Evolutionary conservation across 306 rosid genomes (phyloP).

Genomic region (Vicia villosa): DNA sequence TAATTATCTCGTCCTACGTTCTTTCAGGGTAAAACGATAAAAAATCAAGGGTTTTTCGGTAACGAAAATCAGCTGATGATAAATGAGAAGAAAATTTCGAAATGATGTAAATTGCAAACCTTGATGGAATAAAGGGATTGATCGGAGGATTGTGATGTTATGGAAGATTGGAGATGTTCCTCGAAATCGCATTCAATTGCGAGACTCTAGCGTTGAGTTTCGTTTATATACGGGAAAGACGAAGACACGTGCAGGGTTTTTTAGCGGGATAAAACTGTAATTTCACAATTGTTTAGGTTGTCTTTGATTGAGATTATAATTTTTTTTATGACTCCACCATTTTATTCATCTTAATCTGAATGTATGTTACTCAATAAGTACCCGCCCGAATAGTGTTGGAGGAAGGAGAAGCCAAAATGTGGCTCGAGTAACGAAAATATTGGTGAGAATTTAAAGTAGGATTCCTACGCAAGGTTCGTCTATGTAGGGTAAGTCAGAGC

Average conservation of each 20-base stretch:
- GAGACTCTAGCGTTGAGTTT: neutral
- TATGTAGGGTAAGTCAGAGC: too few relatives aligned
- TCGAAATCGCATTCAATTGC: neutral
- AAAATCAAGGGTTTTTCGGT: slow-evolving; percentile 1
- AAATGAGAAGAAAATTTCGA: neutral
- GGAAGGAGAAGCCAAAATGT: too few relatives aligned
- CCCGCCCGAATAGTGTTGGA: too few relatives aligned
- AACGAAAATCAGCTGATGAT: neutral
- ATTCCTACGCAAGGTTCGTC: too few relatives aligned
- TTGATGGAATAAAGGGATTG: neutral
- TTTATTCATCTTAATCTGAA: too few relatives aligned
- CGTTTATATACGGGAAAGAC: neutral
- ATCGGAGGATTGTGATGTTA: neutral
- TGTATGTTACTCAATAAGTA: too few relatives aligned
- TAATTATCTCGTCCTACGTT: neutral
- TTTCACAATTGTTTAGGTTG: neutral
- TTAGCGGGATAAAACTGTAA: neutral
- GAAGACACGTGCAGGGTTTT: neutral
- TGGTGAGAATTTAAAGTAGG: too few relatives aligned
- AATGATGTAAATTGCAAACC: slow-evolving; percentile 13
- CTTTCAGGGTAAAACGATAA: neutral
- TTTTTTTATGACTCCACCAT: too few relatives aligned
- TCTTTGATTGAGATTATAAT: too few relatives aligned
- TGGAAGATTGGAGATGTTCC: neutral
- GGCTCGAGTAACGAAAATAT: too few relatives aligned